Evolutionary conservation across 2,329 filamentous ascomycete genomes (phyloP), one percentile per base, ranked within the genome.

Genomic region (Phialocephala subalpina): DNA sequence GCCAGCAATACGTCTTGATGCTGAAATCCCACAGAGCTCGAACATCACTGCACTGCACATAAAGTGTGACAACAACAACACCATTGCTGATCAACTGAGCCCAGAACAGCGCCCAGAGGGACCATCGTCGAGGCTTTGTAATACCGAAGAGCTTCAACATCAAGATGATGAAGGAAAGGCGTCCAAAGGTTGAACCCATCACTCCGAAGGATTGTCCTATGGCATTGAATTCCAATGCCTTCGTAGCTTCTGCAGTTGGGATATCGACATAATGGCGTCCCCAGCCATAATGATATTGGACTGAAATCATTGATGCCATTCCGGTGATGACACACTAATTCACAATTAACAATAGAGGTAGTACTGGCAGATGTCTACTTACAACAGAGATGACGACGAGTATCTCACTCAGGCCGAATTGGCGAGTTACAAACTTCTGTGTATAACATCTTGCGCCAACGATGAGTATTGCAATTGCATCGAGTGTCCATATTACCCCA

Each of bases 361-460:
- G n/a, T 3, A 16, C 12, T 42, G 38, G 18, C n/a, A 42, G 38
- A 42, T 4, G 4, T 3, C 12, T 33, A 35, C 61, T 60, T 58
- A 68, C 63, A 25, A 63, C 53, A 0, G 68, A 68, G 9, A 68
- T 7, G 22, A 66, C 42, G 2, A 69, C 56, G n/a, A 69, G 57
- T 3, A 29, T 52, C 66, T 69, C 68, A 65, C 68, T 64, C n/a
- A 68, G 49, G 16, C 66, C 66, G 14, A 69, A 29, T 42, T 68
- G 61, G 18, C 59, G 63, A 4, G 55, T 42, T 16, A 69, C 42
- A 6, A 35, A 45, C 22, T n/a, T 25, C 58, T 69, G 68, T 7
- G 68, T 69, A 25, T 55, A 66, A 8, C 45, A 58, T 66, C 68
- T 47, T 56, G 66, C 66, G 42, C 49, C 42, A 3, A 69, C 68